Percentiles rank a stretch among this genome's conserved stretches.
Evolutionary conservation across 169 alveolate genomes (phyloP).

Genomic region (Plasmodium chabaudi): DNA sequence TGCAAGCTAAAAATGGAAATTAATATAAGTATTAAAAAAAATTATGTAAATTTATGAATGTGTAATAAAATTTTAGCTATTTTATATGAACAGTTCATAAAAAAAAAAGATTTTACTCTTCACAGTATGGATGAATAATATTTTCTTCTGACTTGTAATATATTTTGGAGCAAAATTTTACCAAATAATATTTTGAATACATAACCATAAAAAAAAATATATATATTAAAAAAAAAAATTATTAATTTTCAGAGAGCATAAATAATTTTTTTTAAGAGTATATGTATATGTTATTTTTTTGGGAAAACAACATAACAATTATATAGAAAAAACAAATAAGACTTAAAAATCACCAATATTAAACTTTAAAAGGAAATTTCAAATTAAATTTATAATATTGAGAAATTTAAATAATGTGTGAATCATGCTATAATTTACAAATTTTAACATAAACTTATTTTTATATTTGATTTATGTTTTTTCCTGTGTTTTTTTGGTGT

Average conservation of each 20-base stretch:
- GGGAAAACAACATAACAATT: slow-evolving; percentile 35
- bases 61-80: slow-evolving; percentile 35
- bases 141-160: slow-evolving; percentile 27
- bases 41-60: slow-evolving; percentile 20
- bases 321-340: slow-evolving; percentile 8
- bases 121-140: not conserved
- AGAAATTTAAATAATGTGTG: slow-evolving; percentile 20
- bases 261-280: slow-evolving; percentile 16
- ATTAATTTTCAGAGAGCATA: slow-evolving; percentile 37
- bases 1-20: slow-evolving; percentile 4
- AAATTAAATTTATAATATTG: slow-evolving; percentile 10
- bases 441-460: slow-evolving; percentile 18
- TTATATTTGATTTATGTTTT: slow-evolving; percentile 13
- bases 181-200: slow-evolving; percentile 8
- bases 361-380: slow-evolving; percentile 30
- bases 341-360: slow-evolving; percentile 43
- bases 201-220: slow-evolving; percentile 18
- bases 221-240: slow-evolving; percentile 15
- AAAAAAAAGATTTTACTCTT: slow-evolving; percentile 7
- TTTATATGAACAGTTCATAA: slow-evolving; percentile 7
- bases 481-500: slow-evolving; percentile 13
- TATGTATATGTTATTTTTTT: slow-evolving; percentile 24
- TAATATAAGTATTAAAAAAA: slow-evolving; percentile 3
- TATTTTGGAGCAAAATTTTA: slow-evolving; percentile 11
- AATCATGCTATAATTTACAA: slow-evolving; percentile 10